Conservation (phyloP, 345 rosid genomes). For the Lumnitzera racemosa region DNA sequence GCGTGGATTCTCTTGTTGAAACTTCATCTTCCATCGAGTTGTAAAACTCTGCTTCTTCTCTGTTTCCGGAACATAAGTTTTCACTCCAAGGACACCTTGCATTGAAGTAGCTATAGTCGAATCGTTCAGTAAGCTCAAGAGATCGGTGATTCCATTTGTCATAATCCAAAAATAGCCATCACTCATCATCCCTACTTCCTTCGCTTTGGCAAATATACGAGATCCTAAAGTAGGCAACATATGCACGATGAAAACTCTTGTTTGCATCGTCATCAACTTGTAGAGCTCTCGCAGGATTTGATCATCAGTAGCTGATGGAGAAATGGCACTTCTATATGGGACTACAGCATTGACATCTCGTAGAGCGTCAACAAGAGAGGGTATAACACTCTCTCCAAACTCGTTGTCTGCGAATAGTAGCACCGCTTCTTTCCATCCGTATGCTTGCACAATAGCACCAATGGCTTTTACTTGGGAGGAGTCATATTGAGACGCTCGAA, state of each 20-base stretch:
- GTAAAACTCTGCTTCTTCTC: background rate
- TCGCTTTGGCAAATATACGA: conserved; percentile 17
- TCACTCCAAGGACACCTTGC: conserved; percentile 15
- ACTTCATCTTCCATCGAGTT: conserved; percentile 1
- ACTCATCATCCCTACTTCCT: conserved; percentile 24
- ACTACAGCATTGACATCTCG: conserved; percentile 16
- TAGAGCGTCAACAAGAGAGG: conserved; percentile 22
- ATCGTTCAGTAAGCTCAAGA: background rate
- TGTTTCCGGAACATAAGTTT: background rate
- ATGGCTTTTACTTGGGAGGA: conserved; percentile 25
- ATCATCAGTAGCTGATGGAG: conserved; percentile 10
- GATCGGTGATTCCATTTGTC: conserved; percentile 16
- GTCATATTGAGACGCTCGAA: conserved; percentile 22
- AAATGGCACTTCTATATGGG: conserved; percentile 14
- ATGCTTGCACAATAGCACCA: conserved; percentile 17
- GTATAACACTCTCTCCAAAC: conserved; percentile 25
- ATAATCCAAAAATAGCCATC: conserved; percentile 31
- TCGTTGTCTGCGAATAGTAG: conserved; percentile 27
- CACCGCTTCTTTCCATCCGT: conserved; percentile 28
- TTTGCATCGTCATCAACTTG: conserved; percentile 21
- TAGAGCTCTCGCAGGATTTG: conserved; percentile 18
- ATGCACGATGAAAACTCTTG: conserved; percentile 34
- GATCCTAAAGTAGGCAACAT: conserved; percentile 22
- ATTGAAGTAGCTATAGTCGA: background rate
- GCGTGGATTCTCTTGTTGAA: background rate